These are phyloP conservation scores for Rhinocladiella mackenziei DNA, from an alignment of 2,329 filamentous ascomycete species.

Conservation along the genomic window DNA sequence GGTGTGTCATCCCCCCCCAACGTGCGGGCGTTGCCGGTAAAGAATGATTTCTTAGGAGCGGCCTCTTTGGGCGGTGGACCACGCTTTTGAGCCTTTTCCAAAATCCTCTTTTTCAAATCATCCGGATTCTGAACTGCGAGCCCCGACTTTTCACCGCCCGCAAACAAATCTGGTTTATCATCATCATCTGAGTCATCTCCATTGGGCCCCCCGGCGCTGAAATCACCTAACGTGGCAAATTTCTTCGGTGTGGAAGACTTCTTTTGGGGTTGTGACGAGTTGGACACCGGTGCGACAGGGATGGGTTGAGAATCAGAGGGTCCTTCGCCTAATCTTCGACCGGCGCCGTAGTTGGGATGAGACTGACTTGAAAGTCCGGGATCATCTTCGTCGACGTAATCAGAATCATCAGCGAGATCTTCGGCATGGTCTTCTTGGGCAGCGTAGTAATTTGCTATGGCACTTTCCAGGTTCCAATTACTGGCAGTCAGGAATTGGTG, in stretches of 20 bases:
- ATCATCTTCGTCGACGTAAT: slow-evolving; percentile 32
- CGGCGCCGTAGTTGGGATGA: slow-evolving; percentile 27
- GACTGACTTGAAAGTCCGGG: slow-evolving; percentile 14
- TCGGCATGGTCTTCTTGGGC: slow-evolving; percentile 39
- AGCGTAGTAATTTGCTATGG: slow-evolving; percentile 59
- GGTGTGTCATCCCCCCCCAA: slow-evolving; percentile 62
- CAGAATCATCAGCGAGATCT: slow-evolving; percentile 26
- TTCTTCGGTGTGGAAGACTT: slow-evolving; percentile 40
- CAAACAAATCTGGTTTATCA: slow-evolving; percentile 56
- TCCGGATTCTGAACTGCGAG: slow-evolving; percentile 63
- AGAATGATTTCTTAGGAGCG: slow-evolving; percentile 40
- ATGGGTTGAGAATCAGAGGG: slow-evolving; percentile 27
- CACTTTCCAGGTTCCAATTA: slow-evolving; percentile 63
- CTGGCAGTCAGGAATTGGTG: slow-evolving; percentile 61
- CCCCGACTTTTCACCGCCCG: slow-evolving; percentile 65
- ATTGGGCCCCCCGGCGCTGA: slow-evolving; percentile 38
- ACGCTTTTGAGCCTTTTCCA: slow-evolving; percentile 45
- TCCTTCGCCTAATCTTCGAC: slow-evolving; percentile 35
- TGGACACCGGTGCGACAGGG: slow-evolving; percentile 33
- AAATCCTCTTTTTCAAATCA: slow-evolving; percentile 50
- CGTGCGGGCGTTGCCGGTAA: slow-evolving; percentile 60
- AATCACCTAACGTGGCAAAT: slow-evolving; percentile 47
- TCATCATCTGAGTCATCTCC: slow-evolving; percentile 51
- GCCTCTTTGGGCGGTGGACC: slow-evolving; percentile 25
- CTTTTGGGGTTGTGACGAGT: slow-evolving; percentile 33